Evolutionary conservation across 2,329 filamentous ascomycete species (phyloP).

Genomic region (Colletotrichum echinochloae): DNA sequence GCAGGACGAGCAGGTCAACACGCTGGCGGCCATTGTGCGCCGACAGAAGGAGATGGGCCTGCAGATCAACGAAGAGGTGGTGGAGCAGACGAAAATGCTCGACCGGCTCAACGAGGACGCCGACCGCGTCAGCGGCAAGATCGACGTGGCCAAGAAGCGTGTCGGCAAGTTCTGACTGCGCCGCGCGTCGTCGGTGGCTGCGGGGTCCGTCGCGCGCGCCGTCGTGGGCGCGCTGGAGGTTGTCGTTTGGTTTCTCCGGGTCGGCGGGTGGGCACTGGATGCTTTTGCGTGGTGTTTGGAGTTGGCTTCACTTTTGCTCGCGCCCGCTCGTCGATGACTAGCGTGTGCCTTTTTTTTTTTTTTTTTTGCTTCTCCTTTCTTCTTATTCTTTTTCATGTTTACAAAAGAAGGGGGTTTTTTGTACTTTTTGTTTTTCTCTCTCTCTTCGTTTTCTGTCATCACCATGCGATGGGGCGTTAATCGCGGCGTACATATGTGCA

Average conservation of each 20-base stretch:
- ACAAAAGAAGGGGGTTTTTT: background rate
- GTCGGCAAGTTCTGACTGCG: constrained; percentile 71
- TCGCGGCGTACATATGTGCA: constrained; percentile 11
- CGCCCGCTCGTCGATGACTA: constrained; percentile 12
- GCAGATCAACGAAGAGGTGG: constrained; percentile 79
- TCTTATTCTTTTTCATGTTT: background rate
- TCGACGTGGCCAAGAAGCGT: constrained; percentile 79
- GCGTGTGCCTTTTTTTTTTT: background rate
- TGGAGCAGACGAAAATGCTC: constrained; percentile 78
- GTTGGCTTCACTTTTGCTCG: constrained; percentile 34
- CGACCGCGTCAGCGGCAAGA: constrained; percentile 74
- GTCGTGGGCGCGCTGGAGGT: constrained; percentile 47
- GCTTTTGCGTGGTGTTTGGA: constrained; percentile 42
- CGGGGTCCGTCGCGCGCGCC: constrained; percentile 45
- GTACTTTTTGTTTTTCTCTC: background rate
- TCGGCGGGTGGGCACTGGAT: constrained; percentile 43
- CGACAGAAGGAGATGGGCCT: constrained; percentile 83
- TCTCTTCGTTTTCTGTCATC: too few relatives aligned
- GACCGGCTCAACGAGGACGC: constrained; percentile 74
- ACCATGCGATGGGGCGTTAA: background rate
- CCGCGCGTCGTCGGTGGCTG: constrained; percentile 20
- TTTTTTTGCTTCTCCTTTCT: background rate
- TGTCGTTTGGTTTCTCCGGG: constrained; percentile 50
- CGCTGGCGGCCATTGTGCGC: constrained; percentile 75
- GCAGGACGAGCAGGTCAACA: constrained; percentile 79